Base-by-base conservation (phyloP, 179 eudicot genomes). In the Monotropa hypopitys region DNA sequence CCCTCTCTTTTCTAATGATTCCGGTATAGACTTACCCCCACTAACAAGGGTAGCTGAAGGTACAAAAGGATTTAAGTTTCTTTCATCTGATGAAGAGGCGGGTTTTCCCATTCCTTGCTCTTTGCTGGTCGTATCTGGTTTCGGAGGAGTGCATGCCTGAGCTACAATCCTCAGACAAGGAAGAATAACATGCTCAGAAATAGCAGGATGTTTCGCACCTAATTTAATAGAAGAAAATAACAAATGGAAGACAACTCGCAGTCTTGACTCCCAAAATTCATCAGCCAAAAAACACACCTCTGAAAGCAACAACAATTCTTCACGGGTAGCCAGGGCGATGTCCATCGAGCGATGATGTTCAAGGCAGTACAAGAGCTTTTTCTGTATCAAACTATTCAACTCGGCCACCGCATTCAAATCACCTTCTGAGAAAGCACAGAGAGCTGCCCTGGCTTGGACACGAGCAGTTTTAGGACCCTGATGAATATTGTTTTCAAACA, bases 311-410 rank as follows among this genome's bases (percentile, higher is more conserved):
- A 94, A 56, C 88, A 96, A 81, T 75, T 96, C 99, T 87, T 96
- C 99, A 10, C 94, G 92, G 79, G 93, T 90, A 74, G 99, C 92
- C 82, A 94, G 83, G 74, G 99, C 92, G 70, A 96, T 92, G 79
- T 96, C 99, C 95, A 96, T 92, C 56, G 99, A 96, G 10, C 99
- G 93, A 84, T 96, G 99, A 82, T 96, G 99, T 84, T 96, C 99
- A 85, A 94, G 94, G 83, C 94, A 94, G 77, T 96, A 96, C 80
- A 90, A 66, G 46, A 96, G 97, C 81, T 96, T 96, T 84, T 88
- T 96, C 88, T 94, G 97, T 74, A 94, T 90, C 80, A 96, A 78
- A 83, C 84, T 85, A 84, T 96, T 96, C 84, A 96, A 84, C 82
- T 91, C 96, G n/a, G 84, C 80, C 78, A 96, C 99, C 40, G 99